phyloP scores from a whole-genome alignment of 1,139 yeast species.

The Scheffersomyces insectosa region DNA sequence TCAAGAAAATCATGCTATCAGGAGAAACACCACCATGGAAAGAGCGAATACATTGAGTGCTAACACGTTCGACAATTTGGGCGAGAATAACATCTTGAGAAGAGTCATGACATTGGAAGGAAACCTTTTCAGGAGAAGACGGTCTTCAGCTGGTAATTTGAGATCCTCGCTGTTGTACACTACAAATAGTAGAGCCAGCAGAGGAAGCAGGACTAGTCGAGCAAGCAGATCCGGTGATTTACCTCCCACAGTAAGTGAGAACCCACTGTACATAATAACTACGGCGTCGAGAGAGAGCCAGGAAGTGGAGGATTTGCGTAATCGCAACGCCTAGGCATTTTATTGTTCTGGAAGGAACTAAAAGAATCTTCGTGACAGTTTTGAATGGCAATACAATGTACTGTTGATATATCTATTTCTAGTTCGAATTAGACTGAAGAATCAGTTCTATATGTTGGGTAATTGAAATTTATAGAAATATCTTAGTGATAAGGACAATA shows the following conservation, averaged over 20 bases:
- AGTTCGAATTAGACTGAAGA: too few species aligned
- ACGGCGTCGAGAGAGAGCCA: not conserved
- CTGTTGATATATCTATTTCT: too few species aligned
- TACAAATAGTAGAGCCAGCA: not conserved
- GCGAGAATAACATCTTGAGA: conserved; percentile 6
- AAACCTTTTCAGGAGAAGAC: conserved; percentile 2
- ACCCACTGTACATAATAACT: not conserved
- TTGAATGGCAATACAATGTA: too few species aligned
- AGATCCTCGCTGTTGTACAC: not conserved
- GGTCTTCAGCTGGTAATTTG: not conserved
- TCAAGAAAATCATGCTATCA: conserved; percentile 58
- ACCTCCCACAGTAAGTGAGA: not conserved
- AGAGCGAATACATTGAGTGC: conserved; percentile 11
- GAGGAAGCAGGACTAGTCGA: too few species aligned
- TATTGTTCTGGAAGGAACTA: too few species aligned
- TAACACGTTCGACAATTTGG: conserved; percentile 9
- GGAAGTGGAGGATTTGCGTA: not conserved
- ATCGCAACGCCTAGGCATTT: not conserved
- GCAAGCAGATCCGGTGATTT: too few species aligned
- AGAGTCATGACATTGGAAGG: conserved; percentile 3
- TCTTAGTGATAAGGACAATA: too few species aligned
- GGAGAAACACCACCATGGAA: conserved; percentile 35
- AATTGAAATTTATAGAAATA: too few species aligned
- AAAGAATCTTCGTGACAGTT: too few species aligned
- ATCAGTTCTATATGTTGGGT: too few species aligned